phyloP scores from a whole-genome alignment of 192 early-diverging fungal genomes.

The Gamsiella multidivaricata region DNA sequence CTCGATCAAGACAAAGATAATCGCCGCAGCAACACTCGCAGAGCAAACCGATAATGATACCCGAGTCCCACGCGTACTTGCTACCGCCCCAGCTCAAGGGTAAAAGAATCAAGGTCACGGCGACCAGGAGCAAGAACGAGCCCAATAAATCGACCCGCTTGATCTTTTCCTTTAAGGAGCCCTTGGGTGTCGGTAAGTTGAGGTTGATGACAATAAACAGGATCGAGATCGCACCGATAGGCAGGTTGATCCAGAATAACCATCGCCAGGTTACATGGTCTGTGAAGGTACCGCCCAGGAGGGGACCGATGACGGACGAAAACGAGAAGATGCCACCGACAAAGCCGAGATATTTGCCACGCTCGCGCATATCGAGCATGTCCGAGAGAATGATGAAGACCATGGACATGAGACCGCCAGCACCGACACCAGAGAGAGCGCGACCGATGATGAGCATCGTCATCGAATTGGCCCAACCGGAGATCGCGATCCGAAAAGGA shows the following conservation, averaged over 20 bases:
- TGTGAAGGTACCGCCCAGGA: conserved; percentile 74
- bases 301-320: conserved; percentile 69
- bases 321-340: conserved; percentile 67
- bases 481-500: conserved; percentile 64
- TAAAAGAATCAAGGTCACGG: conserved; percentile 64
- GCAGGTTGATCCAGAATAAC: conserved; percentile 71
- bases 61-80: conserved; percentile 67
- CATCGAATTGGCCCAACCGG: conserved; percentile 67
- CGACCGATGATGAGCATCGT: conserved; percentile 71
- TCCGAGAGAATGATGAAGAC: conserved; percentile 77
- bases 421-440: conserved; percentile 72
- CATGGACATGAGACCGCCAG: conserved; percentile 68
- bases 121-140: conserved; percentile 58
- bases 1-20: conserved; percentile 64
- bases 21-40: conserved; percentile 53
- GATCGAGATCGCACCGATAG: conserved; percentile 51
- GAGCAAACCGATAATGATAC: conserved; percentile 64
- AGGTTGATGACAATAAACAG: conserved; percentile 56
- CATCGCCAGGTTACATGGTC: conserved; percentile 75
- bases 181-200: conserved; percentile 55
- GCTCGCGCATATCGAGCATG: conserved; percentile 69
- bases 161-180: conserved; percentile 62
- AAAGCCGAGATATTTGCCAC: conserved; percentile 71
- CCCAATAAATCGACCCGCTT: conserved; percentile 71
- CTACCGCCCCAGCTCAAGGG: conserved; percentile 72